phyloP scores from a whole-genome alignment of 345 rosid species.

The Noccaea bulbosa region DNA sequence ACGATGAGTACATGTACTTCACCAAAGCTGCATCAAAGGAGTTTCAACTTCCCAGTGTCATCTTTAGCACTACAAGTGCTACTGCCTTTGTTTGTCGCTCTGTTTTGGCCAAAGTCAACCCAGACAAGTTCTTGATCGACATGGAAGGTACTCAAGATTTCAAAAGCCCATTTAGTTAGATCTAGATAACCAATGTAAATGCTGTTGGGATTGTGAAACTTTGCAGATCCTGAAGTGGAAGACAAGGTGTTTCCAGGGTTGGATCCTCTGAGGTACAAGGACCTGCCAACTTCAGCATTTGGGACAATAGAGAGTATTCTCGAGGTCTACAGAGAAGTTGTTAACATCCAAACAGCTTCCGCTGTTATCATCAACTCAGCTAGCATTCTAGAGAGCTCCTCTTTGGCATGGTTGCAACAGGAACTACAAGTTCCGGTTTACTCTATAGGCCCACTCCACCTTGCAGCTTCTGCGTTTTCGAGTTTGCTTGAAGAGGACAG shows the following conservation, averaged over 20 bases:
- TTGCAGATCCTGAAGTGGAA: conserved; percentile 30
- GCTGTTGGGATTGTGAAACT: neutral
- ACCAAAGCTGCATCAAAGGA: conserved; percentile 30
- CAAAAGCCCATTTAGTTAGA: neutral
- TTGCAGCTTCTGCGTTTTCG: conserved; percentile 34
- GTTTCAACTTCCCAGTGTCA: conserved; percentile 43
- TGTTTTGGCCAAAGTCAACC: conserved; percentile 23
- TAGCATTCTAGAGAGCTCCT: conserved; percentile 36
- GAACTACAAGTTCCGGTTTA: conserved; percentile 44
- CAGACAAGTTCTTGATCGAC: conserved; percentile 27
- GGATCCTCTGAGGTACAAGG: conserved; percentile 45
- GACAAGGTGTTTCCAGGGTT: conserved; percentile 37
- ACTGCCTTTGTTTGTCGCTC: conserved; percentile 43
- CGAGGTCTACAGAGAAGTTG: conserved; percentile 21
- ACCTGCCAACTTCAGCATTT: conserved; percentile 41
- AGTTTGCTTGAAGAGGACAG: conserved; percentile 51
- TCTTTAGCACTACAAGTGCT: conserved; percentile 44
- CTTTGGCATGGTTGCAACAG: conserved; percentile 34
- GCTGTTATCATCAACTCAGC: conserved; percentile 44
- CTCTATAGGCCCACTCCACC: conserved; percentile 43
- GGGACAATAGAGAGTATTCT: conserved; percentile 36
- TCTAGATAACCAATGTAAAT: neutral
- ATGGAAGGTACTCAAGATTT: conserved; percentile 39
- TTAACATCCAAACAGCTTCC: conserved; percentile 40
- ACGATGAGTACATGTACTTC: conserved; percentile 8